Base-by-base conservation (phyloP, 139 green algal species). In the Chlamydomonas incerta region DNA sequence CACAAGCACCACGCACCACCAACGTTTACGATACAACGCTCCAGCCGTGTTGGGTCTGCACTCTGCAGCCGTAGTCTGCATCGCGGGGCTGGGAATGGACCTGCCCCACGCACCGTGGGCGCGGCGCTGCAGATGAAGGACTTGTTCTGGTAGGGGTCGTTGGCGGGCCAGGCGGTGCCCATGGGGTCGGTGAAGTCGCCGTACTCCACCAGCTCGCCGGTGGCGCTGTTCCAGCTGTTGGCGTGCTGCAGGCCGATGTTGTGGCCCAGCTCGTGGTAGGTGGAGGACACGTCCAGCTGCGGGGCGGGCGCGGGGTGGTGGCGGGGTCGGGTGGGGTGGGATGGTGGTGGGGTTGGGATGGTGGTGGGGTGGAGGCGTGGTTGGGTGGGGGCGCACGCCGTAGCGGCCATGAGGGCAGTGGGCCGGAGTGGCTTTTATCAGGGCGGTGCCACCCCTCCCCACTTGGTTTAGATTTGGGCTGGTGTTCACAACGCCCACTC, bases 171-270 rank as follows among this genome's bases (percentile, higher is more conserved):
- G 17, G 8, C 47, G 5, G 6, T 26, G 28, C 72, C 72, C 72
- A 79, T 65, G 47, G 47, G 47, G 29, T 79, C 72, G 5, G 72
- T 79, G 21, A 35, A 65, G 47, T 79, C 72, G 47, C 29, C 72
- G 72, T 79, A 79, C 29, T 79, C 72, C 11, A 17, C 9, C 18
- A 66, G 26, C 8, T 3, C 14, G 29, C 29, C 29, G 28, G 2
- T 10, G 29, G 5, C 5, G 47, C n/a, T 14, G 21, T 20, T 29
- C 29, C 28, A 47, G 47, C 47, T 29, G 47, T 79, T 65, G 47
- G 72, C 28, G 72, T 79, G 72, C 46, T 66, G 72, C 28, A 79
- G 47, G 28, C 72, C 72, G 29, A 79, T 79, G 72, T 65, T 79
- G 72, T 79, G 72, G 47, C 46, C 72, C 17, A 79, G 72, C 72